These are phyloP conservation scores for Fraxinus quadrangulata DNA, from an alignment of 257 asterid genomes.

Conservation along the genomic window DNA sequence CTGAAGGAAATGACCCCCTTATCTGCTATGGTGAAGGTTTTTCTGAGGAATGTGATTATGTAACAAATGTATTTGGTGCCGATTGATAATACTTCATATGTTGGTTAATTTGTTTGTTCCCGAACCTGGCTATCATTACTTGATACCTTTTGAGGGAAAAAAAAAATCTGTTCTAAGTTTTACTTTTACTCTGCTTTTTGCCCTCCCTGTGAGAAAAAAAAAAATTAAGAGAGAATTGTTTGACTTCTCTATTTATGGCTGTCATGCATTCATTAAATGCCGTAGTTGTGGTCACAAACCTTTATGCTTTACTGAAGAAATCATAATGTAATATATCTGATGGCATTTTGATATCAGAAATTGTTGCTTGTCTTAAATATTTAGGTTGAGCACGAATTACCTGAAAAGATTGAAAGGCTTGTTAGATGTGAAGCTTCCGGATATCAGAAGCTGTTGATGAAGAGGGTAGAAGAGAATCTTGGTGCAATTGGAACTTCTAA, in stretches of 20 bases:
- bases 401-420: constrained; percentile 94
- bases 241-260: constrained; percentile 17
- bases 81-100: not conserved
- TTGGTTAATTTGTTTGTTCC: not conserved
- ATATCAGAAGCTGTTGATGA: constrained; percentile 92
- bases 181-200: not conserved
- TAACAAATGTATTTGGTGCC: not conserved
- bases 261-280: constrained; percentile 19
- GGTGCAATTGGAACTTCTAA: constrained; percentile 94
- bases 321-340: constrained; percentile 1
- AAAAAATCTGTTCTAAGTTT: not conserved
- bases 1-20: not conserved
- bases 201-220: not conserved
- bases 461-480: constrained; percentile 96
- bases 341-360: constrained; percentile 21
- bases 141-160: not conserved
- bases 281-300: constrained; percentile 8
- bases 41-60: not conserved
- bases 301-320: constrained; percentile 7
- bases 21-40: not conserved
- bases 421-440: constrained; percentile 97
- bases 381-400: constrained; percentile 91
- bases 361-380: constrained; percentile 29
- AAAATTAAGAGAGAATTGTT: not conserved
- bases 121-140: not conserved